Conservation (phyloP, 2,329 filamentous ascomycete genomes). For the Penicillium palitans region DNA sequence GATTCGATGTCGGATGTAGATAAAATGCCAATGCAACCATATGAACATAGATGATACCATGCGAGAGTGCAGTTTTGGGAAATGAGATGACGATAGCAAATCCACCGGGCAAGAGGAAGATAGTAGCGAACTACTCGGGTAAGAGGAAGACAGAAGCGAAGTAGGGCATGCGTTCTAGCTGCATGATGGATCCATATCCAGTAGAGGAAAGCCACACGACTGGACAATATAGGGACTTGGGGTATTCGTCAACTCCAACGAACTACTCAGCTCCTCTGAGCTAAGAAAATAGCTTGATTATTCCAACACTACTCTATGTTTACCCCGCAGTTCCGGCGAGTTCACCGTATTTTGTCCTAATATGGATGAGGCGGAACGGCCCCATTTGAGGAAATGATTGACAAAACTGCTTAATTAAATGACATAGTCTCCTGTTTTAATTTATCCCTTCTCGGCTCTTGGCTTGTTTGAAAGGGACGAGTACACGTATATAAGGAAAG, state of each 20-base stretch:
- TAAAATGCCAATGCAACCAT: constrained; percentile 5
- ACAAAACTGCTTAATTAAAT: neutral
- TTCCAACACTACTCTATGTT: neutral
- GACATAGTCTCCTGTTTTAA: neutral
- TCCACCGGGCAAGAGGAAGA: neutral
- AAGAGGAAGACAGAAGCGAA: neutral
- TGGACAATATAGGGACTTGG: neutral
- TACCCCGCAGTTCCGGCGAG: constrained; percentile 1
- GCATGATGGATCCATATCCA: neutral
- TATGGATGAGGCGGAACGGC: neutral
- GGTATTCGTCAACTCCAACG: neutral
- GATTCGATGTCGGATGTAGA: constrained; percentile 19
- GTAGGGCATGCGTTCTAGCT: neutral
- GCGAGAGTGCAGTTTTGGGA: neutral
- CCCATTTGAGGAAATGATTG: constrained; percentile 3
- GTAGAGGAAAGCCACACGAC: neutral
- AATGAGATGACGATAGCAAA: neutral
- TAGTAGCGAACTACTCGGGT: neutral
- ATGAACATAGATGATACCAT: constrained; percentile 4
- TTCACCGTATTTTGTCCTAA: neutral
- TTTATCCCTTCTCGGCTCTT: neutral
- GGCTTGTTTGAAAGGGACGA: neutral
- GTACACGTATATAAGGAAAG: neutral
- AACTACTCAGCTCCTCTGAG: neutral
- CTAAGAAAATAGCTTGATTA: neutral